Conservation (phyloP, 2,329 filamentous ascomycete species). For the Fusarium ramigenum region DNA sequence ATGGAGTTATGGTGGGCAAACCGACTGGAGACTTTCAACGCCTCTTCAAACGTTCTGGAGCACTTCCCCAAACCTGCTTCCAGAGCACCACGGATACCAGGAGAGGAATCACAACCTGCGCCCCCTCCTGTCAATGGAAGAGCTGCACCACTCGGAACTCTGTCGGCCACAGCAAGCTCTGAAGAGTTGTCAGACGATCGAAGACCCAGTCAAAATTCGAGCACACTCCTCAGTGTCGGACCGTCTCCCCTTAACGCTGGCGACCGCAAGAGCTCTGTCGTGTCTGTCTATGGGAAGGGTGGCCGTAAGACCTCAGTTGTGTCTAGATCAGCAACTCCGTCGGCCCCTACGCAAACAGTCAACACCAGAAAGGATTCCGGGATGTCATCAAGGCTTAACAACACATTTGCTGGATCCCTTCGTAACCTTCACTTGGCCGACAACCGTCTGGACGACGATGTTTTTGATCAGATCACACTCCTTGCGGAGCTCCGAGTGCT, state of each 20-base stretch:
- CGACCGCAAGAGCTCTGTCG: constrained; percentile 83
- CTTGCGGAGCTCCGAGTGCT: constrained; percentile 86
- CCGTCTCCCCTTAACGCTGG: constrained; percentile 72
- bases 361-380: constrained; percentile 85
- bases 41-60: constrained; percentile 93
- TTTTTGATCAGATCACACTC: constrained; percentile 89
- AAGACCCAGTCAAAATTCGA: constrained; percentile 86
- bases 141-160: constrained; percentile 51
- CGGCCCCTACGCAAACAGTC: constrained; percentile 60
- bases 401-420: constrained; percentile 89
- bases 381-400: constrained; percentile 79
- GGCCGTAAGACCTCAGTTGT: constrained; percentile 87
- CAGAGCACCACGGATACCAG: constrained; percentile 70
- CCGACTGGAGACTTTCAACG: constrained; percentile 89
- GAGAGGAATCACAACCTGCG: constrained; percentile 54
- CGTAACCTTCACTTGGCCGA: constrained; percentile 89
- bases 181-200: constrained; percentile 79
- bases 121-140: constrained; percentile 52
- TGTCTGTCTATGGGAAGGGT: constrained; percentile 80
- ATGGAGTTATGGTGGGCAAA: constrained; percentile 96
- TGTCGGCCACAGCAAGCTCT: constrained; percentile 73
- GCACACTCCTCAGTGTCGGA: constrained; percentile 77
- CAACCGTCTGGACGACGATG: constrained; percentile 92
- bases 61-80: constrained; percentile 88
- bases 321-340: constrained; percentile 68